Percentiles rank a stretch among this genome's conserved stretches.
phyloP scores from a whole-genome alignment of 2,329 filamentous ascomycete genomes.

The Ceratocystis colombiana region DNA sequence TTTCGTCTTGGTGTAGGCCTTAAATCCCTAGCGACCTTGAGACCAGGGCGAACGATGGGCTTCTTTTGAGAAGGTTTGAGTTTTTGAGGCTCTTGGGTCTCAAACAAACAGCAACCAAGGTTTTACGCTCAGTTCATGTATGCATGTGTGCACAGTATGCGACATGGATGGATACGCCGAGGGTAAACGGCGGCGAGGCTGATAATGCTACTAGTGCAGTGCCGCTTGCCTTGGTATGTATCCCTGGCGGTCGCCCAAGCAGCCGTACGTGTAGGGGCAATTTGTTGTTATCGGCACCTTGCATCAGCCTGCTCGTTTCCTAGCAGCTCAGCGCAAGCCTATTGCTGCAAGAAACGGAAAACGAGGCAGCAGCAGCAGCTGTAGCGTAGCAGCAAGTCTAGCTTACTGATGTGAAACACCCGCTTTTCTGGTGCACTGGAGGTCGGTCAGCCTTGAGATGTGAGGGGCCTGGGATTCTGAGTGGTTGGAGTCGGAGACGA shows the following conservation, averaged over 20 bases:
- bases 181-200: too few relatives aligned
- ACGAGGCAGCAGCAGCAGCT: background rate
- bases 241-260: too few relatives aligned
- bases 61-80: background rate
- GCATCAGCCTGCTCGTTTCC: background rate
- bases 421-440: background rate
- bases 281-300: slow-evolving; percentile 3
- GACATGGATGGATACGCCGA: too few relatives aligned
- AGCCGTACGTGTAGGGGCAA: background rate
- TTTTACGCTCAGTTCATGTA: background rate
- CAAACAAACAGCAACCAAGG: background rate
- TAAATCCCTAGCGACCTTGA: background rate
- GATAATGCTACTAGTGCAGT: too few relatives aligned
- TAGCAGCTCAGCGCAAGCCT: background rate
- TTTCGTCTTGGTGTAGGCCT: background rate
- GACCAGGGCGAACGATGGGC: background rate
- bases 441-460: background rate
- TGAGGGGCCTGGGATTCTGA: background rate
- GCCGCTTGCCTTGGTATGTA: too few relatives aligned
- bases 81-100: background rate
- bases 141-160: background rate
- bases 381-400: background rate
- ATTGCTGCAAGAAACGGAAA: background rate
- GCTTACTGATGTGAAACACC: background rate
- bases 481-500: background rate